Base-by-base conservation (phyloP, 2,329 filamentous ascomycete genomes). In the Fusarium veterinarium region DNA sequence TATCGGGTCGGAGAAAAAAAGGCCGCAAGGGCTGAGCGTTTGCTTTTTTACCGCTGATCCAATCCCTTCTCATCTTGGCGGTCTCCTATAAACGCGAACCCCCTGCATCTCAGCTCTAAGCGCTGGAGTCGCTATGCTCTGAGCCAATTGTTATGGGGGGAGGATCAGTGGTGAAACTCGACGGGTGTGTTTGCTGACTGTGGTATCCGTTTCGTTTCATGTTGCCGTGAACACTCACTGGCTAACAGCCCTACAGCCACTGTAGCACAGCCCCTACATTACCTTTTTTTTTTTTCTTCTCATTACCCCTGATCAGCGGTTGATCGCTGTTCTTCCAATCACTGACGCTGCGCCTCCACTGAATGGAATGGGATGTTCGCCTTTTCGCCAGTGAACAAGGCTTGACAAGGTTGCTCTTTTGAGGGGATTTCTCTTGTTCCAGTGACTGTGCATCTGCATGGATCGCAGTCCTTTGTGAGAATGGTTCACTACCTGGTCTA, bases 191-290 rank as follows among this genome's bases (percentile, higher is more conserved):
- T 31, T 60, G 53, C 41, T 60, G 41, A 28, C 59, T 41, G 65
- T 46, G 42, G 55, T 38, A 55, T 30, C 41, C 45, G 60, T 70
- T 66, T 64, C 60, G 67, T 70, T 70, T 70, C 67, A 70, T 60
- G 31, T 66, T 65, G 20, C 52, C 23, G 51, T 60, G 31, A 5
- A 38, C 14, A 31, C 64, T 60, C 20, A 64, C 66, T 67, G 53
- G 53, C 37, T 40, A 38, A 23, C 56, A 52, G 64, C 64, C 53
- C 64, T 67, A 61, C 53, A 67, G 48, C n/a, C 37, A 60, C 56
- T 40, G 53, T 55, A 35, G 42, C 68, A 67, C 67, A 67, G 67
- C 68, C 68, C 66, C 52, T 46, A 66, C 44, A 60, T 40, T 31
- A 19, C 45, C 20, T 20, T 17, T 19, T n/a, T 25, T 31, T 33